Percentiles rank a stretch among this genome's conserved stretches.
These are phyloP conservation scores for Tulasnella sp. DNA, from an alignment of 768 basidiomycete species.

Conservation along the genomic window DNA sequence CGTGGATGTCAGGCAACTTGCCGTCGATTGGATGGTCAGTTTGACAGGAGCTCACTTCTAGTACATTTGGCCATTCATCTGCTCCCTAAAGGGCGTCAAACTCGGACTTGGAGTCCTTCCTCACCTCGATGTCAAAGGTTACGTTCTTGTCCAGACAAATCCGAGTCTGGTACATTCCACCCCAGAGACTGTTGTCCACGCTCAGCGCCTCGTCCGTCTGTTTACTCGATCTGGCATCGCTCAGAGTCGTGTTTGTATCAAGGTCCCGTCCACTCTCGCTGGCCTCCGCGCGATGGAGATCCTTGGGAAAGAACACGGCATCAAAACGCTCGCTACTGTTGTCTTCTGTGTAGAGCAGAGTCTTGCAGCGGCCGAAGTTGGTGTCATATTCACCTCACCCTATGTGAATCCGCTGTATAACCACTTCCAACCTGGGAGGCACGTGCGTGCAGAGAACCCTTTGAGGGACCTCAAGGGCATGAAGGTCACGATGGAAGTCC, in stretches of 20 bases:
- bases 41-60: not conserved
- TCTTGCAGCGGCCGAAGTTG: slow-evolving; percentile 20
- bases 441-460: slow-evolving; percentile 15
- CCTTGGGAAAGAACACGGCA: slow-evolving; percentile 19
- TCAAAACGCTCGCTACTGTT: slow-evolving; percentile 21
- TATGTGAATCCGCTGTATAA: slow-evolving; percentile 22
- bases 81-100: slow-evolving; percentile 17
- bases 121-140: not conserved
- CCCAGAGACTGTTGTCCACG: slow-evolving; percentile 19
- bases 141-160: slow-evolving; percentile 19
- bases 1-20: slow-evolving; percentile 12
- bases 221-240: slow-evolving; percentile 16
- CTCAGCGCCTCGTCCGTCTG: slow-evolving; percentile 18
- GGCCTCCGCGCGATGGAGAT: slow-evolving; percentile 21
- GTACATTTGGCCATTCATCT: not conserved
- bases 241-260: slow-evolving; percentile 22
- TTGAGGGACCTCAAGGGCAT: slow-evolving; percentile 19
- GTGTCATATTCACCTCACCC: slow-evolving; percentile 19
- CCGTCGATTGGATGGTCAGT: slow-evolving; percentile 21
- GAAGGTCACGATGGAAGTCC: slow-evolving; percentile 18
- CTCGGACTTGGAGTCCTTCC: slow-evolving; percentile 17
- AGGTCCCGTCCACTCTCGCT: slow-evolving; percentile 22
- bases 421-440: slow-evolving; percentile 17
- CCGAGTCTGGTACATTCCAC: slow-evolving; percentile 17
- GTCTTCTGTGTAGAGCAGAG: slow-evolving; percentile 22